Conservation (phyloP, 192 early-diverging fungal genomes). For the Rhizoclosmatium sp. region DNA sequence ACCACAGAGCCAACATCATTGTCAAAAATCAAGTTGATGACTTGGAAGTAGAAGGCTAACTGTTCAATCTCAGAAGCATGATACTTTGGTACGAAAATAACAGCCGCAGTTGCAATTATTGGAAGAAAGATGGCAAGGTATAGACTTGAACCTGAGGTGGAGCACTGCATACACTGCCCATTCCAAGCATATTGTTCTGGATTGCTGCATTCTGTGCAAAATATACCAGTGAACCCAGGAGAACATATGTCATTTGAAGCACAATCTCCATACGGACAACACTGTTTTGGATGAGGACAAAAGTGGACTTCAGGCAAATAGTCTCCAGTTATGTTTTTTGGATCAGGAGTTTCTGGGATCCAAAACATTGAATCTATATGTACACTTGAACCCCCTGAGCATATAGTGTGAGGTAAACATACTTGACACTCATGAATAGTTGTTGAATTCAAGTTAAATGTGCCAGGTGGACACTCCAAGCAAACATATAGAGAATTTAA, state of each 20-base stretch:
- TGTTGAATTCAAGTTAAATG: slow-evolving; percentile 23
- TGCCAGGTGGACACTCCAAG: slow-evolving; percentile 14
- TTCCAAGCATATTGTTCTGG: slow-evolving; percentile 26
- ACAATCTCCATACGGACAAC: slow-evolving; percentile 38
- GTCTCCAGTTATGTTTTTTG: background rate
- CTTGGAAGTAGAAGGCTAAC: background rate
- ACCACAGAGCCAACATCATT: slow-evolving; percentile 4
- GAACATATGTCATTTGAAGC: background rate
- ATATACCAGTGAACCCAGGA: slow-evolving; percentile 17
- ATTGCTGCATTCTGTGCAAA: slow-evolving; percentile 33
- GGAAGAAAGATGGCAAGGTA: background rate
- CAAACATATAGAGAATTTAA: background rate
- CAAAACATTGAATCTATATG: slow-evolving; percentile 6
- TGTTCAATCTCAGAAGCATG: background rate
- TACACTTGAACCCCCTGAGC: slow-evolving; percentile 17
- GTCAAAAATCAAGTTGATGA: slow-evolving; percentile 37
- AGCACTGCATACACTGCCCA: slow-evolving; percentile 24
- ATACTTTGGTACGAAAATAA: slow-evolving; percentile 32
- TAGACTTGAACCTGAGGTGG: background rate
- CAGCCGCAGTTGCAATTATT: slow-evolving; percentile 2
- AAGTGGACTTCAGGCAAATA: slow-evolving; percentile 17
- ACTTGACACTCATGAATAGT: background rate
- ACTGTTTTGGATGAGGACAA: slow-evolving; percentile 21
- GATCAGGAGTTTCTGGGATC: background rate
- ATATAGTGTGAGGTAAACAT: slow-evolving; percentile 9